Percentiles rank a stretch among this genome's conserved stretches.
Evolutionary conservation across 306 rosid species (phyloP).

Genomic region (Inga oerstediana): DNA sequence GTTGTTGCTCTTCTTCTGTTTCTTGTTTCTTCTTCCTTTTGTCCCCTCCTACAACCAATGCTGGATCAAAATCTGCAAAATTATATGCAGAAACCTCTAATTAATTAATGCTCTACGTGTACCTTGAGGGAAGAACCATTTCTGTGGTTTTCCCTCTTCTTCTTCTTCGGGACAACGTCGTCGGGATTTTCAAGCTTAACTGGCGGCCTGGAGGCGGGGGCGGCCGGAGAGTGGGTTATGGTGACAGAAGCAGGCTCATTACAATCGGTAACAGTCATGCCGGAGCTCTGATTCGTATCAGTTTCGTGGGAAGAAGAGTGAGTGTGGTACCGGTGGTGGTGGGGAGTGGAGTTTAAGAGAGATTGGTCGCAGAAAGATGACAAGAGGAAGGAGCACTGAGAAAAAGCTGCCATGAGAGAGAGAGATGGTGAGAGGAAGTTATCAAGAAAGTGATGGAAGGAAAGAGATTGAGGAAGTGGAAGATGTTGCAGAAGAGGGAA

Average conservation of each 20-base stretch:
- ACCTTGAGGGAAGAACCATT: constrained; percentile 56
- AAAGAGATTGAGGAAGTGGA: neutral
- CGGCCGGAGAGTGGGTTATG: constrained; percentile 53
- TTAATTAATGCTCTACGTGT: neutral
- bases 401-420: constrained; percentile 68
- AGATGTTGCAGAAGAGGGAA: neutral
- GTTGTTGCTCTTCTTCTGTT: constrained; percentile 50
- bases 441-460: constrained; percentile 40
- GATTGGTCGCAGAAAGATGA: neutral
- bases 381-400: constrained; percentile 38
- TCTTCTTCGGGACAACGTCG: constrained; percentile 46
- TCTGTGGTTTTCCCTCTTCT: constrained; percentile 48
- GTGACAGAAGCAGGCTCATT: constrained; percentile 53
- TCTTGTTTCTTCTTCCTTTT: constrained; percentile 51
- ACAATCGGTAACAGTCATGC: constrained; percentile 41
- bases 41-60: constrained; percentile 28
- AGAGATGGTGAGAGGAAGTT: constrained; percentile 4
- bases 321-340: neutral
- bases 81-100: neutral
- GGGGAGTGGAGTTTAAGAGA: constrained; percentile 12
- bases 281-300: constrained; percentile 38
- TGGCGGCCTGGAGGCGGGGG: constrained; percentile 59
- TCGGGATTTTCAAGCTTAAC: constrained; percentile 61
- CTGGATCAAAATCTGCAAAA: neutral
- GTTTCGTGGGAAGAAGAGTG: constrained; percentile 22